Evolutionary conservation across 257 asterid species (phyloP), one percentile per base, ranked within the genome.

Genomic region (Solanum paucissectum): DNA sequence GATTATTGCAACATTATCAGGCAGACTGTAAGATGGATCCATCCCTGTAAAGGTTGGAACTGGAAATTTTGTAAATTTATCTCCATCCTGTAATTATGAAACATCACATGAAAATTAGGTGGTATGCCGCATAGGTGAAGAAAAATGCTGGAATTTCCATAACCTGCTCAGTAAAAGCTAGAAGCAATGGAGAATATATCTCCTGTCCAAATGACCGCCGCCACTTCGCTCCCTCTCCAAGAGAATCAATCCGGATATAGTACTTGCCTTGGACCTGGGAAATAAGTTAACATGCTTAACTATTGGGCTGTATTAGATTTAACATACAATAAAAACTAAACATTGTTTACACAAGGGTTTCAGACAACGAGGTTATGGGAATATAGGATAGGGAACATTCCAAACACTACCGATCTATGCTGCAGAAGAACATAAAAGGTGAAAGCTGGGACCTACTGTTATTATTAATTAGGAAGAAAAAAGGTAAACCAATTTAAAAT

Each of bases 221-320:
- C 99, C 99, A 97, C 91, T 93, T 95, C 58, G 99, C 94, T 85
- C 98, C 99, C 88, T 95, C 98, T 46, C 99, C 99, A 18, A 93
- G 90, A 44, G 93, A 95, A 94, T 97, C 98, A 64, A 95, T 88
- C 87, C 92, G 93, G n/a, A 96, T 81, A 88, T 94, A 95, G 93
- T 92, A 94, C 88, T 96, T 97, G 44, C 99, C 99, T 87, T 92
- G 94, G 75, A 94, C 94, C 99, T 97, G 93, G 76, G 58, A 87
- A 84, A 84, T 68, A 69, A 52, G 76, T 68, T 88, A 74, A 42
- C 86, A 72, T 64, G 34, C 82, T 74, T 81, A 44, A 23, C 49
- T 49, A 46, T 34, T 58, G 12, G 25, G 16, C 52, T 71, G 23
- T 38, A 38, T 72, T n/a, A 29, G 23, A 49, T 32, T 38, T n/a